These are phyloP conservation scores for Schoenoplectus triqueter DNA, from an alignment of 202 grass and related monocot genomes.

Conservation along the genomic window DNA sequence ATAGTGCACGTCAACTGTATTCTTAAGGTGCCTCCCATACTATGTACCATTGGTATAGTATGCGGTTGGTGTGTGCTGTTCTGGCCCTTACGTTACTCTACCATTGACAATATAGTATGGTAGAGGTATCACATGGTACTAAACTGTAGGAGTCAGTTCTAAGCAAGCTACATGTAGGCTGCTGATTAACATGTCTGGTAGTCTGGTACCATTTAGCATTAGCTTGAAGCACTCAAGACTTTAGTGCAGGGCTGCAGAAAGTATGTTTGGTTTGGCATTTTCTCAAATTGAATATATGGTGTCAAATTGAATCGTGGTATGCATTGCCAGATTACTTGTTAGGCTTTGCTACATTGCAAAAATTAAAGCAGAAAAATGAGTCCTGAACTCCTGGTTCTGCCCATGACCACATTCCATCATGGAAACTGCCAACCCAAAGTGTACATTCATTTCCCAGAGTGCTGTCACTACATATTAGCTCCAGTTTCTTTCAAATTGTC, in stretches of 20 bases:
- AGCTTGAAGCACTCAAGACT: neutral
- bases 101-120: neutral
- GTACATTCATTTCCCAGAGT: neutral
- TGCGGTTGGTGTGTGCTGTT: neutral
- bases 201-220: slow-evolving; percentile 3
- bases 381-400: neutral
- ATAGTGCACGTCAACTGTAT: neutral
- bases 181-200: neutral
- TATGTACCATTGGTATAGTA: neutral
- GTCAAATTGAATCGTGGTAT: neutral
- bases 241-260: neutral
- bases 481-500: neutral
- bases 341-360: neutral
- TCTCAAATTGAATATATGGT: neutral
- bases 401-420: neutral
- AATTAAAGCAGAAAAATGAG: neutral
- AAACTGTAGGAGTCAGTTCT: neutral
- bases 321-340: neutral
- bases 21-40: neutral
- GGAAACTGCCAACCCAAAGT: neutral
- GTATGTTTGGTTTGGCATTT: neutral
- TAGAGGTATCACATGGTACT: neutral
- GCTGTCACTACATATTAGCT: neutral
- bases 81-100: neutral
- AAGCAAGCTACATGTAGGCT: neutral